Evolutionary conservation across 2,329 filamentous ascomycete genomes (phyloP).

Genomic region (Fusarium chlamydosporum): DNA sequence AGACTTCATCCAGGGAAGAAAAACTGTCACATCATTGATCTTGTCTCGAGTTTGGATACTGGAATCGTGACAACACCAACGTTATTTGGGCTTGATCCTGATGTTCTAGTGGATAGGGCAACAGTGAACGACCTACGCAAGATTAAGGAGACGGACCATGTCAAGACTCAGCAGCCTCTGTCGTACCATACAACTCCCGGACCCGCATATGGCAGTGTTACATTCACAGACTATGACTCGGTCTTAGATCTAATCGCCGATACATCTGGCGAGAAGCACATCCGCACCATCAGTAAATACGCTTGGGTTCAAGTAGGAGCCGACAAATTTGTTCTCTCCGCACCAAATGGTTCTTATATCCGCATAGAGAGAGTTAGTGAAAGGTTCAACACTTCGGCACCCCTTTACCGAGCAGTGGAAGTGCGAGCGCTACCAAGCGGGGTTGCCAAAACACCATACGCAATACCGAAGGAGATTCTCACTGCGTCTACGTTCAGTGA

Average conservation of each 20-base stretch:
- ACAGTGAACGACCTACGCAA: slow-evolving; percentile 72
- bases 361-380: slow-evolving; percentile 62
- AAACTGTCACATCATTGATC: slow-evolving; percentile 95
- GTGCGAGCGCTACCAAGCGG: slow-evolving; percentile 63
- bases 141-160: slow-evolving; percentile 63
- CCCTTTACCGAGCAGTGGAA: slow-evolving; percentile 62
- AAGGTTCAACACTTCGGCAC: slow-evolving; percentile 41
- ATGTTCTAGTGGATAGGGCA: slow-evolving; percentile 78
- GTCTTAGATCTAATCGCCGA: slow-evolving; percentile 93
- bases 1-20: slow-evolving; percentile 83
- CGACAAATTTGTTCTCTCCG: slow-evolving; percentile 78
- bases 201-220: slow-evolving; percentile 64
- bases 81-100: slow-evolving; percentile 90
- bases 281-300: slow-evolving; percentile 79
- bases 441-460: slow-evolving; percentile 71
- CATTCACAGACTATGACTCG: slow-evolving; percentile 91
- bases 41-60: slow-evolving; percentile 87
- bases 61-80: slow-evolving; percentile 94
- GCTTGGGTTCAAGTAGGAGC: slow-evolving; percentile 87
- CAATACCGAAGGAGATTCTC: slow-evolving; percentile 77
- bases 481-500: slow-evolving; percentile 75
- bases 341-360: slow-evolving; percentile 73
- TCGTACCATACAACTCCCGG: slow-evolving; percentile 30
- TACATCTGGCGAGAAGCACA: slow-evolving; percentile 81
- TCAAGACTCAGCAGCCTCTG: slow-evolving; percentile 30